Evolutionary conservation across 2,329 filamentous ascomycete genomes (phyloP), one percentile per base, ranked within the genome.

Genomic region (Clonostachys rosea): DNA sequence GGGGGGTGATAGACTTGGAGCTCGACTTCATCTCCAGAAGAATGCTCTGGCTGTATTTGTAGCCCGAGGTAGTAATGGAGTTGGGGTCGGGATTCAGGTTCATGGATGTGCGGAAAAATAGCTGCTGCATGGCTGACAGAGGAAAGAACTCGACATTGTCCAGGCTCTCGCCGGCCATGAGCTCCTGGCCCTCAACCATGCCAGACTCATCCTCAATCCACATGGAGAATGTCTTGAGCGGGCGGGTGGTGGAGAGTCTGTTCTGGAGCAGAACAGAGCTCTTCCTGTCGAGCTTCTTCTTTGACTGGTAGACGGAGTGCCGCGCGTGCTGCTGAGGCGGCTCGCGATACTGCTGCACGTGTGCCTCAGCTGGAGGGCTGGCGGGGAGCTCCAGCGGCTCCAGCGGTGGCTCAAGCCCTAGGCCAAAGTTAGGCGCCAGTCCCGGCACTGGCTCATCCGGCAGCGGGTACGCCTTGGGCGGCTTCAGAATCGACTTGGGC

Each of bases 61-160:
- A 73, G 18, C 61, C 68, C 1, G 66, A 65, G 3, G 66, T 63
- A 5, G 53, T 47, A 1, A 55, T 48, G 36, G 57, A 55, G 24
- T 66, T 56, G 13, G 59, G 54, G 24, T 59, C 58, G 11, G 55
- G 49, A 43, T 66, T 59, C 2, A 62, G 64, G 5, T 69, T 69
- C 57, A 75, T 70, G 3, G 63, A 58, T 0, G 73, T 75, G 50
- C 74, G 65, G 45, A 79, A 78, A 54, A 75, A 76, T 5, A 80
- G 62, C 47, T 73, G 70, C 58, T 80, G 76, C 70, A 79, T 79
- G 4, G 76, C 70, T 1, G 76, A 74, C 10, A 79, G 64, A 10
- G 70, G 69, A 51, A 76, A 79, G 34, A 53, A 54, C 50, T 59
- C 61, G 43, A 58, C 44, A 11, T 63, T 62, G 17, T 68, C 66